Conservation (phyloP, 1,284 basidiomycete genomes). For the Gymnopus androsaceus region DNA sequence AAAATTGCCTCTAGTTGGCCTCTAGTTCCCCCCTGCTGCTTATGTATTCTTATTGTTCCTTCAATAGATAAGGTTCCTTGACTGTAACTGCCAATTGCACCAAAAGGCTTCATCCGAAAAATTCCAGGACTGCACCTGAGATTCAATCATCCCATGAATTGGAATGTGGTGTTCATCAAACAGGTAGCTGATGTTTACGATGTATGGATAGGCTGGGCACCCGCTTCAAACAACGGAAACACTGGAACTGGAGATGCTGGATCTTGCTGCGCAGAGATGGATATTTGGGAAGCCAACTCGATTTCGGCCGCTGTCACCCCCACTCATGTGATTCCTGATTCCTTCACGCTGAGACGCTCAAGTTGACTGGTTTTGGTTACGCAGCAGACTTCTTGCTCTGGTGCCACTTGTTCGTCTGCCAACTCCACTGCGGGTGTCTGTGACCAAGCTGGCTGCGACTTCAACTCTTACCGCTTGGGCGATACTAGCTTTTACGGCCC, state of each 20-base stretch:
- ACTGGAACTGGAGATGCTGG: conserved; percentile 44
- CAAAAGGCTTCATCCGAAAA: not conserved
- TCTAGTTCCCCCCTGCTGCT: not conserved
- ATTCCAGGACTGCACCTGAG: conserved; percentile 4
- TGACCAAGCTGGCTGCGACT: conserved; percentile 55
- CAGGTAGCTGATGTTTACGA: conserved; percentile 27
- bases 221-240: conserved; percentile 42
- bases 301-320: conserved; percentile 44
- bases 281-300: conserved; percentile 59
- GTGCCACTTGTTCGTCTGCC: conserved; percentile 34
- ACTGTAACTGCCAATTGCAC: conserved; percentile 7
- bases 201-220: too few species aligned
- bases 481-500: conserved; percentile 50
- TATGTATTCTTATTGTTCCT: not conserved
- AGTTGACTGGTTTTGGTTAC: too few species aligned
- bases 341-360: too few species aligned
- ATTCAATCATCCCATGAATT: conserved; percentile 7
- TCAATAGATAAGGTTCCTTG: conserved; percentile 2
- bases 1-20: not conserved
- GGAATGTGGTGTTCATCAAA: not conserved
- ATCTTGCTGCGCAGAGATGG: conserved; percentile 58
- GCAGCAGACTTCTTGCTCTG: too few species aligned
- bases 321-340: conserved; percentile 48
- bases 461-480: conserved; percentile 62
- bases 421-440: conserved; percentile 42